Evolutionary conservation across 176 grass and related monocot genomes (phyloP), one percentile per base, ranked within the genome.

Genomic region (Thalia dealbata): DNA sequence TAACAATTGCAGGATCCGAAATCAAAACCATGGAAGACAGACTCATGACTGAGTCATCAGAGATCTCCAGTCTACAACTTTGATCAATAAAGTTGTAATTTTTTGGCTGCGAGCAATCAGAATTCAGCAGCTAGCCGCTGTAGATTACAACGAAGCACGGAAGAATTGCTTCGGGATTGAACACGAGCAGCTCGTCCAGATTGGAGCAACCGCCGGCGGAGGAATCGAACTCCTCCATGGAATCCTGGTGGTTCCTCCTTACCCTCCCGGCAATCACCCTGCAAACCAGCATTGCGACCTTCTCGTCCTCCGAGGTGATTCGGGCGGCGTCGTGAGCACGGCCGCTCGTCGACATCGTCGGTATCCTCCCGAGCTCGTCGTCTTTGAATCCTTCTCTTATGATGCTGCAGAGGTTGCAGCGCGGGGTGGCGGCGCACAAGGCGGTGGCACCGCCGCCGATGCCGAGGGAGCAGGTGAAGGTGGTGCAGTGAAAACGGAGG

Each of bases 131-230:
- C 32, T 38, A 48, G 75, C 74, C 75, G 81, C 81, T 81, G 78
- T 91, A 85, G 62, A 95, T 82, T 68, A 99, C 90, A 68, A 85
- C 77, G 85, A 99, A 99, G 84, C 95, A 99, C 51, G 88, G 90
- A 21, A 91, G 48, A 41, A 99, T 89, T n/a, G 90, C 95, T 80
- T 77, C 83, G 52, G 90, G 73, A 80, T 78, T 88, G 76, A 91
- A 89, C 35, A 95, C 79, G 26, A 50, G 81, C 0, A 99, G 84
- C 55, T 99, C 88, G 63, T 99, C 90, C 30, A 92, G 79, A 79
- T 90, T 84, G 0, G 87, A 74, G 64, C 67, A 80, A 55, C 59
- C 74, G 2, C 72, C 12, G 64, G 75, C 84, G 61, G 73, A 35
- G 2, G 84, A 87, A 68, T 86, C 88, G 66, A 16, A 64, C n/a